Conservation (phyloP, 441 rosid species). For the Adansonia madagascariensis region DNA sequence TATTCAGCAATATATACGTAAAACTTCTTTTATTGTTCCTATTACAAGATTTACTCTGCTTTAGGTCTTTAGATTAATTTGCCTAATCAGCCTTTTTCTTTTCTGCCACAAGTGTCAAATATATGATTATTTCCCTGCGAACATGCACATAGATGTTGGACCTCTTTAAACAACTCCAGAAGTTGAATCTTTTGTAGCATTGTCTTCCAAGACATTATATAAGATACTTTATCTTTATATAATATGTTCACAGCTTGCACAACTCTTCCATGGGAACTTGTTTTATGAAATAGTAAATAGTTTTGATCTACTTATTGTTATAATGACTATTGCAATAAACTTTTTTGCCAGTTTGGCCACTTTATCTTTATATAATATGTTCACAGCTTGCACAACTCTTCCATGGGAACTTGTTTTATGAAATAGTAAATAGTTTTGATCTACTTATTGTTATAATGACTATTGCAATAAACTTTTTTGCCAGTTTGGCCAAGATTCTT, state of each 20-base stretch:
- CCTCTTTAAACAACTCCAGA: not conserved
- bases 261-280: not conserved
- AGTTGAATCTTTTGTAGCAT: not conserved
- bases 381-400: not conserved
- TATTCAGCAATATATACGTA: not conserved
- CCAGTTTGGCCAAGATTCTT: slow-evolving; percentile 39
- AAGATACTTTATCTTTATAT: not conserved
- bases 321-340: not conserved
- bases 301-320: not conserved
- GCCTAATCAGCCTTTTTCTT: not conserved
- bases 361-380: not conserved
- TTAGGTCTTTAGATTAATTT: not conserved
- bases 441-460: not conserved
- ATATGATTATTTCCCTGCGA: not conserved
- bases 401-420: not conserved
- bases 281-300: not conserved
- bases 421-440: not conserved
- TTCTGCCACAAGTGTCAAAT: too few relatives aligned
- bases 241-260: not conserved
- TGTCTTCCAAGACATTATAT: not conserved
- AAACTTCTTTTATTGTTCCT: not conserved
- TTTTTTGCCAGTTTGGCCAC: not conserved
- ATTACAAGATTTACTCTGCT: not conserved
- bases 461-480: not conserved
- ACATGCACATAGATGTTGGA: not conserved